These are phyloP conservation scores for Kalanchoe fedtschenkoi DNA, from an alignment of 164 flowering plant species.

Conservation along the genomic window DNA sequence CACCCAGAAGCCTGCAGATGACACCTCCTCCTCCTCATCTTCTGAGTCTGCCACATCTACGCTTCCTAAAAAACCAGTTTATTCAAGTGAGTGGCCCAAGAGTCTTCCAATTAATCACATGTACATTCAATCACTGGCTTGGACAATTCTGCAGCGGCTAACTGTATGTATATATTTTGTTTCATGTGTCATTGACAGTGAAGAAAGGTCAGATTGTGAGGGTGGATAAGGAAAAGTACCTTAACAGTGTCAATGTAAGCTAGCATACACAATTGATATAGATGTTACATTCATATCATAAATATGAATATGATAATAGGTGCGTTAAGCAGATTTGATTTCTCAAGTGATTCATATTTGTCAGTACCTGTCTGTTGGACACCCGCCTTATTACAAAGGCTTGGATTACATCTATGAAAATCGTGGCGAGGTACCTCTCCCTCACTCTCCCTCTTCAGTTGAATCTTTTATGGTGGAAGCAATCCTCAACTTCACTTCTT, in stretches of 20 bases:
- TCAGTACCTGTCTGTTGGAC: conserved; percentile 87
- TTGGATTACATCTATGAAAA: conserved; percentile 92
- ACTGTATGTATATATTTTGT: too few relatives aligned
- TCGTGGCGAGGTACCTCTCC: conserved; percentile 65
- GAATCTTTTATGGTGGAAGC: not conserved
- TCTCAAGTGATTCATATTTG: not conserved
- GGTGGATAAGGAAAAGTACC: conserved; percentile 29
- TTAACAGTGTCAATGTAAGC: conserved; percentile 70
- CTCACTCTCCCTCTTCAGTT: not conserved
- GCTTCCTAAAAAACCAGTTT: conserved; percentile 15
- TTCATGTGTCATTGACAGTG: conserved; percentile 5
- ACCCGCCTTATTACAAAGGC: conserved; percentile 87
- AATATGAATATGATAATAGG: too few relatives aligned
- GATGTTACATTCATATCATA: too few relatives aligned
- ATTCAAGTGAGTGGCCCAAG: conserved; percentile 7
- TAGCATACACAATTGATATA: conserved; percentile 7
- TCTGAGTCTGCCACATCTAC: conserved; percentile 17
- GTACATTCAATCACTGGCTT: too few relatives aligned
- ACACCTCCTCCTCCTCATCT: conserved; percentile 5
- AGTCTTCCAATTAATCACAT: not conserved
- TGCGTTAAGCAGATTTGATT: too few relatives aligned
- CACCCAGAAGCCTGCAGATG: conserved; percentile 1
- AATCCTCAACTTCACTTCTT: not conserved
- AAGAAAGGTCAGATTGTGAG: conserved; percentile 14
- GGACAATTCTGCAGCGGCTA: too few relatives aligned